These are phyloP conservation scores for Guadua angustifolia DNA, from an alignment of 176 grass and related monocot genomes.

Conservation along the genomic window DNA sequence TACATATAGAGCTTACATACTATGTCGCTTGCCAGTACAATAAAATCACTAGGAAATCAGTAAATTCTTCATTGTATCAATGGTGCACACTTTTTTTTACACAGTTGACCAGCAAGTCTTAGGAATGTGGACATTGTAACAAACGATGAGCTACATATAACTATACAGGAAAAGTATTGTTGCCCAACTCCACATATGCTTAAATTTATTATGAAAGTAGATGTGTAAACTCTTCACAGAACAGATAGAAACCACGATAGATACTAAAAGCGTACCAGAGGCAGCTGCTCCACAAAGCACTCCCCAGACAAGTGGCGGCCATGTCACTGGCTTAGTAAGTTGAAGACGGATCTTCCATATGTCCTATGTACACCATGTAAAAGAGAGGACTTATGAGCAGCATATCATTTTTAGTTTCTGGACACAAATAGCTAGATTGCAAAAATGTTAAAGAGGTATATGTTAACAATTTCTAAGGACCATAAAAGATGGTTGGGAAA, in stretches of 20 bases:
- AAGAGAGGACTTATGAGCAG: neutral
- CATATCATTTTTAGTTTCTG: neutral
- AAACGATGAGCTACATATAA: neutral
- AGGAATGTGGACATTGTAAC: neutral
- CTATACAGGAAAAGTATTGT: neutral
- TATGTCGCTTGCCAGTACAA: neutral
- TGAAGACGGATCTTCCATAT: slow-evolving; percentile 99
- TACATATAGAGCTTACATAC: neutral
- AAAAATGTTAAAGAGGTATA: neutral
- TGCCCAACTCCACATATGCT: slow-evolving; percentile 7
- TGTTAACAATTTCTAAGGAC: slow-evolving; percentile 1
- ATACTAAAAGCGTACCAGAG: slow-evolving; percentile 61
- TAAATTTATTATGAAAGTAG: slow-evolving; percentile 10
- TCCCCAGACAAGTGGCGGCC: slow-evolving; percentile 96
- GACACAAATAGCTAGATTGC: slow-evolving; percentile 1
- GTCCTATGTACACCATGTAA: slow-evolving; percentile 55
- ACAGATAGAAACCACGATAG: slow-evolving; percentile 10
- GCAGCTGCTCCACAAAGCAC: slow-evolving; percentile 93
- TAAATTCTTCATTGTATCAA: slow-evolving; percentile 12
- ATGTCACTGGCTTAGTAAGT: slow-evolving; percentile 96
- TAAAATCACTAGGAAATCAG: neutral
- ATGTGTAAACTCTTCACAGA: neutral
- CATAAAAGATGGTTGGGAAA: neutral
- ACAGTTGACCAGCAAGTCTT: slow-evolving; percentile 12
- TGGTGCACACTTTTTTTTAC: neutral